Evolutionary conservation across 164 flowering plant genomes (phyloP), one percentile per base, ranked within the genome.

Genomic region (Brasenia schreberi): DNA sequence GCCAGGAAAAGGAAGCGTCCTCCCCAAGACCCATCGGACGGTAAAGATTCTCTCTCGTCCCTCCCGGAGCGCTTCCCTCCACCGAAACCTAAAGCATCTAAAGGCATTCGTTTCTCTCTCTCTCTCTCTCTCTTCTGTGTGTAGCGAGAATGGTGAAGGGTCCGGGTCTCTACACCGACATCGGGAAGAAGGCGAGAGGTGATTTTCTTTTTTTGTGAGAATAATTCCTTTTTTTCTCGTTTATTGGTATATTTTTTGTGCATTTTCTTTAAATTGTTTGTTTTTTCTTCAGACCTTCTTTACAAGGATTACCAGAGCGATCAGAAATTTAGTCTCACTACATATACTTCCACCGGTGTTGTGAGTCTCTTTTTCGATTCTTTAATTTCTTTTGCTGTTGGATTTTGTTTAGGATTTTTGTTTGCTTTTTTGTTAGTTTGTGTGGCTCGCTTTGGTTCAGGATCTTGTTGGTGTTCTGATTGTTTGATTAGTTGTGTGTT

Each of bases 161-260:
- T 53, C 96, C 96, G 6, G 96, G 96, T 43, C 87, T 90, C 43
- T 90, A 90, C 72, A 65, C 78, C 59, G 80, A 78, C 19, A 72
- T 78, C 65, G 80, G 80, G 16, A 78, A 78, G 71, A 72, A 72
- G 19, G 74, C 76, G 42, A 78, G 66, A 72, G 80, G 80, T 70
- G 6, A 59, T 1, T 4, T 42, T 7, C 19, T 33, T 56, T 56
- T 56, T n/a, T n/a, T 56, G 18, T 18, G 33, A 45, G 6, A 14
- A 42, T 18, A 23, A 11, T 17, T 16, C 43, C 4, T 18, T 16
- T 60, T 61, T 70, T 12, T 43, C 63, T 19, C 33, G 39, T 18
- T 64, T 49, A 6, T 39, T 19, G 0, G 1, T 53, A 42, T n/a
- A n/a, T n/a, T n/a, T n/a, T n/a, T n/a, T n/a, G n/a, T n/a, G n/a